A percentile compares a stretch with the other conserved stretches of the same genome.
Conservation (phyloP, 2,329 filamentous ascomycete genomes). For the Penicillium rolfsii region DNA sequence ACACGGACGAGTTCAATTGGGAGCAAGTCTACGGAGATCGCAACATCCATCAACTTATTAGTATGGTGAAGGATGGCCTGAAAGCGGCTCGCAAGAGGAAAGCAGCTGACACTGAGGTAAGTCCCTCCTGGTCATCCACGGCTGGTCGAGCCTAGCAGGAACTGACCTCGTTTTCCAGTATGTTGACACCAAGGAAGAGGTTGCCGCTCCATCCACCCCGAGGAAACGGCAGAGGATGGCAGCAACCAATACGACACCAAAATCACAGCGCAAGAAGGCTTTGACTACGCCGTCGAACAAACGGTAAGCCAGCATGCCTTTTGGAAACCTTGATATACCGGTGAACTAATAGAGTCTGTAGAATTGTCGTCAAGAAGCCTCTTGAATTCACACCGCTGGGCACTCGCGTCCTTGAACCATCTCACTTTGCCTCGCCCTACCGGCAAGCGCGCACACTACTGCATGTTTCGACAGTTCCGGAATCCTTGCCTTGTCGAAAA, state of each 20-base stretch:
- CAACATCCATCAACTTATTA: constrained; percentile 66
- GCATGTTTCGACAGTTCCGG: constrained; percentile 90
- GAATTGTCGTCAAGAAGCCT: constrained; percentile 77
- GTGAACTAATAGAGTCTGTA: constrained; percentile 24
- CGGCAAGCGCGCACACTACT: constrained; percentile 85
- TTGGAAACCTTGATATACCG: no score
- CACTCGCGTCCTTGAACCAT: constrained; percentile 78
- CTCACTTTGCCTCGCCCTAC: constrained; percentile 78
- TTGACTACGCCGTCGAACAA: constrained; percentile 68
- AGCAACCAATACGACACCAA: constrained; percentile 48
- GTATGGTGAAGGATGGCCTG: constrained; percentile 65
- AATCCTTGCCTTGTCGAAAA: constrained; percentile 86
- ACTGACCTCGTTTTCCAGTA: constrained; percentile 33
- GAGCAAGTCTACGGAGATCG: constrained; percentile 77
- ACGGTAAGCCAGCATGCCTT: constrained; percentile 44
- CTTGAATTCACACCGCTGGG: constrained; percentile 96
- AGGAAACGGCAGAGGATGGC: constrained; percentile 60
- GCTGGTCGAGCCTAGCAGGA: not conserved
- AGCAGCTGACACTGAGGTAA: constrained; percentile 43
- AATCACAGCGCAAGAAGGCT: constrained; percentile 45
- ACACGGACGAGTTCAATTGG: constrained; percentile 92
- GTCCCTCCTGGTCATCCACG: constrained; percentile 11
- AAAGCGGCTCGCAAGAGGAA: constrained; percentile 67
- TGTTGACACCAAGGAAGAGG: constrained; percentile 44
- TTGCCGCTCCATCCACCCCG: constrained; percentile 53